Base-by-base conservation (phyloP, 768 basidiomycete species). In the Xerocomus brunneocitrinus region DNA sequence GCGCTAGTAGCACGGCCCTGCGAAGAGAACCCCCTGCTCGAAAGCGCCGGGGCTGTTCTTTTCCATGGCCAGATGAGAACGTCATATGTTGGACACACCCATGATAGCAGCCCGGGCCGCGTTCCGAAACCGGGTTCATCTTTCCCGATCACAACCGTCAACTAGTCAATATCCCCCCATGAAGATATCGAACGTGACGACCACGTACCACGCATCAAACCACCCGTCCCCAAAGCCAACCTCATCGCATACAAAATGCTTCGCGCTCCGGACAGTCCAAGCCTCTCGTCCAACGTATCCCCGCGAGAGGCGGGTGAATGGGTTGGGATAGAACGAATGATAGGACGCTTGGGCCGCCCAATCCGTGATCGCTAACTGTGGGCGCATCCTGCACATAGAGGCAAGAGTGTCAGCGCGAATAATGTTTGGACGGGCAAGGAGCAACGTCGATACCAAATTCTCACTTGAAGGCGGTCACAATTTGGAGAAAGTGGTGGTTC, bases 351-450 rank as follows among this genome's bases (percentile, higher is more conserved):
- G 5, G 56, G 16, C 14, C 30, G 30, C 30, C 10, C 10, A 8
- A 31, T 31, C 30, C 27, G 5, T 27, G 27, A 2, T 27, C 27
- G 27, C 27, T 27, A 6, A 27, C 27, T 31, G 63, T 69, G 65
- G 69, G 63, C 67, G 5, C 60, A 60, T 30, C 69, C 59, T n/a
- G 58, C 58, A 1, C 67, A 69, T 30, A 56, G 67, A 14, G 58
- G 59, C n/a, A 65, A 52, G 39, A 59, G 61, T 13, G 14, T 68
- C 14, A 67, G 55, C 27, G 2, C n/a, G 30, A 14, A 19, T 70
- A n/a, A 41, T 16, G 58, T 28, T 38, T 70, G 43, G 57, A 61
- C 25, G 68, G 67, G 67, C 32, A 24, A 55, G 59, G 44, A 58
- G 50, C 8, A 32, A 65, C 32, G 47, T 51, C 50, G 59, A 62